Evolutionary conservation across 148 eudicot species (phyloP).

Genomic region (Rhododendron kiyosumense): DNA sequence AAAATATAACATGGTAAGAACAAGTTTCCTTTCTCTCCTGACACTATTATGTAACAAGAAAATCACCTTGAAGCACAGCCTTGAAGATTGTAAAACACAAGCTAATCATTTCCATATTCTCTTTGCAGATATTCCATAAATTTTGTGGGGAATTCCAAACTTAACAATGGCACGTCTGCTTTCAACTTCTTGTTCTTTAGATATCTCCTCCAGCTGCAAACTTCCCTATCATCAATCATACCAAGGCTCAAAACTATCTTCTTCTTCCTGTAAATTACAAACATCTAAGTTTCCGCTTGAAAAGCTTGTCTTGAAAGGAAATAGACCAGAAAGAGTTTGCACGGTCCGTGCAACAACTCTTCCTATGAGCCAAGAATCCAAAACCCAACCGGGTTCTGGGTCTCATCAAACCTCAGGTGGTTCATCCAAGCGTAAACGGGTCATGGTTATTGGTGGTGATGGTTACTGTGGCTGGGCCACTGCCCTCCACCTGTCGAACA

Average conservation of each 20-base stretch:
- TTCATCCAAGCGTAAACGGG: slow-evolving; percentile 53
- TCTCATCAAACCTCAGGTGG: slow-evolving; percentile 26
- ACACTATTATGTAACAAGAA: neutral
- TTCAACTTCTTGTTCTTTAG: slow-evolving; percentile 61
- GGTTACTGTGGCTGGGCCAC: slow-evolving; percentile 99
- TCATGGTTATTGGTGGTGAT: slow-evolving; percentile 95
- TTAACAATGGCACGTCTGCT: slow-evolving; percentile 69
- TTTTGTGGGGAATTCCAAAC: slow-evolving; percentile 5
- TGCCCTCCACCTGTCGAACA: slow-evolving; percentile 88
- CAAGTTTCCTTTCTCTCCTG: neutral
- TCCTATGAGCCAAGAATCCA: slow-evolving; percentile 46
- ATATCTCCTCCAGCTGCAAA: slow-evolving; percentile 34
- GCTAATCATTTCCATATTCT: slow-evolving; percentile 12
- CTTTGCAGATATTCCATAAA: slow-evolving; percentile 32
- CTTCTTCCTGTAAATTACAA: slow-evolving; percentile 25
- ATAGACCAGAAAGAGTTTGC: slow-evolving; percentile 25
- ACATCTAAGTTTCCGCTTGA: slow-evolving; percentile 32
- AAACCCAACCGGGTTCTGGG: slow-evolving; percentile 41
- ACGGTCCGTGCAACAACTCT: slow-evolving; percentile 46
- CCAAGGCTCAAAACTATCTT: slow-evolving; percentile 18
- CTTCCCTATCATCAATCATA: slow-evolving; percentile 27
- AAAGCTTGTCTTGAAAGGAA: slow-evolving; percentile 34
- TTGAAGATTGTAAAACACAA: neutral
- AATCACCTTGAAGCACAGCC: neutral
- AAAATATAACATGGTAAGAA: neutral